Conservation (phyloP, 352 stramenopile species). For the Globisporangium perplexum region DNA sequence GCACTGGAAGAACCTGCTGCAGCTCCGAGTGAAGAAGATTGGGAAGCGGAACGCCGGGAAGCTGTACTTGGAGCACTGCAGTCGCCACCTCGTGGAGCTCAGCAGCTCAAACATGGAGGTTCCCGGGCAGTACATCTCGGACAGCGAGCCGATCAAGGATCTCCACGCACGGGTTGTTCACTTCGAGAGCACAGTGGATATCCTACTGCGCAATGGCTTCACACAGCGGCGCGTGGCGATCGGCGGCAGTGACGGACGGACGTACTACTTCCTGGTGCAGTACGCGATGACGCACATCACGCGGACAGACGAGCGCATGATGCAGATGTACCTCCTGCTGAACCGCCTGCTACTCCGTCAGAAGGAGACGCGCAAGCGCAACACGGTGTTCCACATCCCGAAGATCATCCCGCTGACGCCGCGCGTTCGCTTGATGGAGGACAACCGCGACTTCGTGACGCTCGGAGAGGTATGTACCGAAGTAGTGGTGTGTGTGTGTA, state of each 20-base stretch:
- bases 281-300: conserved; percentile 92
- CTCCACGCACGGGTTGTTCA: conserved; percentile 88
- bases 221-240: conserved; percentile 89
- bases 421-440: conserved; percentile 82
- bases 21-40: conserved; percentile 74
- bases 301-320: conserved; percentile 92
- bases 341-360: conserved; percentile 82
- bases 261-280: conserved; percentile 91
- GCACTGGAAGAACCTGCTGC: conserved; percentile 88
- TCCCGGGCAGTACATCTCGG: conserved; percentile 88
- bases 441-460: conserved; percentile 81
- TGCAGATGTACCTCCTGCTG: conserved; percentile 90
- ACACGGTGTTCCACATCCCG: conserved; percentile 87
- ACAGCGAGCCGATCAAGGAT: conserved; percentile 90
- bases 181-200: conserved; percentile 85
- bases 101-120: conserved; percentile 87
- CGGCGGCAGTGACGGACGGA: conserved; percentile 83
- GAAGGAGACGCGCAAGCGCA: conserved; percentile 85
- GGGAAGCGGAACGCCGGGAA: conserved; percentile 64
- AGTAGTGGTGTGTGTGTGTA: neutral
- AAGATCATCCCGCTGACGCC: conserved; percentile 92
- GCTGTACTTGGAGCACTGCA: conserved; percentile 84
- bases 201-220: conserved; percentile 84
- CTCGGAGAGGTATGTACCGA: conserved; percentile 64
- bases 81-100: conserved; percentile 85